Conservation (phyloP, 768 basidiomycete genomes). For the Collybia nuda region DNA sequence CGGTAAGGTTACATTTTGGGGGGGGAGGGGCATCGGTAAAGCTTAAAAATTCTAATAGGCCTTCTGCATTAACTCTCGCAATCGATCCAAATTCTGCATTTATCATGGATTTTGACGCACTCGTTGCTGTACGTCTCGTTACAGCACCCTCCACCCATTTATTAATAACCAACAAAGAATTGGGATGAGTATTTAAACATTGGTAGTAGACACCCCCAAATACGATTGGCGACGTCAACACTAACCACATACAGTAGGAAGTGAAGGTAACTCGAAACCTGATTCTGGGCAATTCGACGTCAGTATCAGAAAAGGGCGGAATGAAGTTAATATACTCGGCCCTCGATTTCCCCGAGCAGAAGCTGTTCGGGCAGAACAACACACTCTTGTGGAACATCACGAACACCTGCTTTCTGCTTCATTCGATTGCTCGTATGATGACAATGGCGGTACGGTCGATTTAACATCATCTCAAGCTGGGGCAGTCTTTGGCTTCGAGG, state of each 20-base stretch:
- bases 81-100: conserved; percentile 49
- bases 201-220: conserved; percentile 25
- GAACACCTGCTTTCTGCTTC: conserved; percentile 67
- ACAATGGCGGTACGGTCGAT: conserved; percentile 30
- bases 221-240: no score
- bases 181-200: conserved; percentile 65
- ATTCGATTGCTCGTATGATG: conserved; percentile 60
- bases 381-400: conserved; percentile 73
- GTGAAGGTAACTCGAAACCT: no score
- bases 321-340: conserved; percentile 15
- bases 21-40: no score
- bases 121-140: conserved; percentile 52
- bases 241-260: no score
- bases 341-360: conserved; percentile 34
- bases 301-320: conserved; percentile 15
- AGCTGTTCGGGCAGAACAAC: conserved; percentile 45
- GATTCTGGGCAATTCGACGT: no score
- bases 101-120: conserved; percentile 61
- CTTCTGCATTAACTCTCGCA: conserved; percentile 50
- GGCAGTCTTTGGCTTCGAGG: conserved; percentile 48
- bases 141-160: not conserved
- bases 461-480: conserved; percentile 58
- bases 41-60: conserved; percentile 28
- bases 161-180: conserved; percentile 35
- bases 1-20: conserved; percentile 41